Conservation (phyloP, 108 stramenopile genomes). For the Cyclotella cryptica region DNA sequence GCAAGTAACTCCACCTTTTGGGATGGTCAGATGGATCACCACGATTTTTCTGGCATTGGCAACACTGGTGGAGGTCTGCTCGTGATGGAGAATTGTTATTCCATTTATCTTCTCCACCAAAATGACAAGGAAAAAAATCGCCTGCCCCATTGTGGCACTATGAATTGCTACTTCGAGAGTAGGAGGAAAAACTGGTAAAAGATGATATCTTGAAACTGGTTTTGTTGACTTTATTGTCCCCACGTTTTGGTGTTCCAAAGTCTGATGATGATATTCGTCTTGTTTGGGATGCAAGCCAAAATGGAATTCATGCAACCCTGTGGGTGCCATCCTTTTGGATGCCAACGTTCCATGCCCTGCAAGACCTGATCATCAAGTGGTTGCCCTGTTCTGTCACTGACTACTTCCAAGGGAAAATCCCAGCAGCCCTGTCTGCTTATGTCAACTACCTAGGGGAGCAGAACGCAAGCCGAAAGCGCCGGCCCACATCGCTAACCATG, state of each 20-base stretch:
- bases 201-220: conserved; percentile 9
- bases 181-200: conserved; percentile 2
- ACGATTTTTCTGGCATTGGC: conserved; percentile 44
- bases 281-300: conserved; percentile 51
- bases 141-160: not conserved
- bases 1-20: conserved; percentile 24
- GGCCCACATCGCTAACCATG: not conserved
- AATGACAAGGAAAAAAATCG: not conserved
- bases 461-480: conserved; percentile 10
- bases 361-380: conserved; percentile 21
- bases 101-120: not conserved
- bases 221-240: conserved; percentile 3
- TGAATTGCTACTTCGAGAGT: not conserved
- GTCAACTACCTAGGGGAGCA: conserved; percentile 11
- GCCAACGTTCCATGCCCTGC: conserved; percentile 30
- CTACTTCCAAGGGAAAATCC: not conserved
- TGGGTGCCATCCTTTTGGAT: conserved; percentile 47
- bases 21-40: conserved; percentile 44
- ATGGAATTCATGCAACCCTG: conserved; percentile 38
- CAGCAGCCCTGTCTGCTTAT: not conserved
- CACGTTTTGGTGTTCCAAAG: conserved; percentile 41
- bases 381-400: conserved; percentile 15
- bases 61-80: conserved; percentile 10
- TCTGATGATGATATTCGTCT: conserved; percentile 46
- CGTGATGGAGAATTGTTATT: conserved; percentile 25